Evolutionary conservation across 2,329 filamentous ascomycete species (phyloP).

Genomic region (Trichoderma asperellum): DNA sequence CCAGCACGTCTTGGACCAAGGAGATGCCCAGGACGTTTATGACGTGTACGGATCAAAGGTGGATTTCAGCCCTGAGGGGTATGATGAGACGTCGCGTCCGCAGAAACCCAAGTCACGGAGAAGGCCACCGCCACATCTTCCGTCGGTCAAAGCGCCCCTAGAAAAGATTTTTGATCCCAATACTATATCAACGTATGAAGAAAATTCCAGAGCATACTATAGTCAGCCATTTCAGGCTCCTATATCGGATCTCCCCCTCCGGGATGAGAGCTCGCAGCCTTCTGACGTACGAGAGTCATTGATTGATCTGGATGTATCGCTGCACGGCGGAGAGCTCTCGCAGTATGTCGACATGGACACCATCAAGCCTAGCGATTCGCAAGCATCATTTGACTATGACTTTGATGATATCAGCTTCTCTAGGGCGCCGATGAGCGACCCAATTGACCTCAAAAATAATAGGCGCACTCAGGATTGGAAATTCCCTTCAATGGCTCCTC

Average conservation of each 20-base stretch:
- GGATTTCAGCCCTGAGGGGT: constrained; percentile 52
- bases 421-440: constrained; percentile 60
- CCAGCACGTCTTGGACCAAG: constrained; percentile 56
- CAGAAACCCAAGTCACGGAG: constrained; percentile 58
- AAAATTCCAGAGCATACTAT: constrained; percentile 66
- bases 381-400: constrained; percentile 55
- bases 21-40: constrained; percentile 61
- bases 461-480: constrained; percentile 61
- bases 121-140: constrained; percentile 61
- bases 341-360: constrained; percentile 65
- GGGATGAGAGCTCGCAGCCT: constrained; percentile 57
- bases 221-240: constrained; percentile 50
- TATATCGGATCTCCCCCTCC: constrained; percentile 61
- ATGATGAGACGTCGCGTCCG: constrained; percentile 53
- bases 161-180: constrained; percentile 70
- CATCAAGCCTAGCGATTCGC: constrained; percentile 55
- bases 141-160: constrained; percentile 61
- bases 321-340: constrained; percentile 59
- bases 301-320: constrained; percentile 66
- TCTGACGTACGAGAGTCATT: constrained; percentile 63
- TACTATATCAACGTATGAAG: constrained; percentile 66
- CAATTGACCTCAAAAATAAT: constrained; percentile 57
- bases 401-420: constrained; percentile 50
- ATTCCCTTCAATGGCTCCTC: constrained; percentile 57
- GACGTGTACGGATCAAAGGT: constrained; percentile 64